These are phyloP conservation scores for Poterioochromonas sp. DNA, from an alignment of 352 stramenopile species.

Conservation along the genomic window DNA sequence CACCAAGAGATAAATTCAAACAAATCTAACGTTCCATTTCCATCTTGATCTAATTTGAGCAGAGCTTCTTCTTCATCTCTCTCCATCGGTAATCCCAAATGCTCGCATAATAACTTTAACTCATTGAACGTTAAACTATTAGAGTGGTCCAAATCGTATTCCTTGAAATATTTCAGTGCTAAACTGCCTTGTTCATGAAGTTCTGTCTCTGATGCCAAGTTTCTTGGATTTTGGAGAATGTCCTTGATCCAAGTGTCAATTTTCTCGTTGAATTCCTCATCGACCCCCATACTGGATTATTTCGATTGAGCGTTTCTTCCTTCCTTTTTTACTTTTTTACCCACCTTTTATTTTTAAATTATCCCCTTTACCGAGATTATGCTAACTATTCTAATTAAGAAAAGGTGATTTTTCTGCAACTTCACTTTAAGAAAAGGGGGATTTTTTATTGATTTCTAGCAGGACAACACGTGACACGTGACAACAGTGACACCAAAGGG, in stretches of 20 bases:
- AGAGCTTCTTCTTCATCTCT: slow-evolving; percentile 27
- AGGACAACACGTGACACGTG: too few species aligned
- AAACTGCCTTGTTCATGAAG: neutral
- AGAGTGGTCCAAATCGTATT: neutral
- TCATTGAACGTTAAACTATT: slow-evolving; percentile 12
- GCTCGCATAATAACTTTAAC: slow-evolving; percentile 13
- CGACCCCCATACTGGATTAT: too few species aligned
- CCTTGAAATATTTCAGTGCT: neutral
- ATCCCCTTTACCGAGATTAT: too few species aligned
- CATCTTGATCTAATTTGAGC: slow-evolving; percentile 38
- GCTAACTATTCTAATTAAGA: too few species aligned
- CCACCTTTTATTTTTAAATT: too few species aligned
- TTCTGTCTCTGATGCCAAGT: slow-evolving; percentile 22
- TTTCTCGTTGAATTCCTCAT: too few species aligned
- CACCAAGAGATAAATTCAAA: slow-evolving; percentile 38
- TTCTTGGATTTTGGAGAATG: neutral
- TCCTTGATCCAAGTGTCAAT: neutral
- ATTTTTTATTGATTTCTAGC: too few species aligned
- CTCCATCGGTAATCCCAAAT: slow-evolving; percentile 17
- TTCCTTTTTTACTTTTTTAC: too few species aligned
- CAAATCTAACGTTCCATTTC: slow-evolving; percentile 33
- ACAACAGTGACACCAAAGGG: too few species aligned
- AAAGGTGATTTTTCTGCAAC: too few species aligned
- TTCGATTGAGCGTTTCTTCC: too few species aligned
- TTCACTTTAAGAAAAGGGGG: too few species aligned